Percentiles rank a stretch among this genome's conserved stretches.
phyloP scores from a whole-genome alignment of 345 rosid species.

The Linum tenue region DNA sequence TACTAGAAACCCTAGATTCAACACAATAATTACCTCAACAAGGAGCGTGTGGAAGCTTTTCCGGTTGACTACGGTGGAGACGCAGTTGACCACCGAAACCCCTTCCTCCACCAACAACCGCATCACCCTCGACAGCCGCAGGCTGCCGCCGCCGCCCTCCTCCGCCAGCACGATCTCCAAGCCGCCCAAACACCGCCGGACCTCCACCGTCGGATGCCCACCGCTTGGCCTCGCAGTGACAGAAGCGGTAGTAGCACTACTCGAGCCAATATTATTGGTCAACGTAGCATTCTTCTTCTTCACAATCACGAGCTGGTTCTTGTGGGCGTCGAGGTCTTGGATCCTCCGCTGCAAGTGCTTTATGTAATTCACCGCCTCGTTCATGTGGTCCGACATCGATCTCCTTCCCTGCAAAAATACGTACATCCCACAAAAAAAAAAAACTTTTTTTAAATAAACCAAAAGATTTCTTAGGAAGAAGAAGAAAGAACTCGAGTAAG shows the following conservation, averaged over 20 bases:
- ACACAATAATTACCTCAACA: slow-evolving; percentile 33
- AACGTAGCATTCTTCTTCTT: slow-evolving; percentile 35
- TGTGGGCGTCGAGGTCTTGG: slow-evolving; percentile 23
- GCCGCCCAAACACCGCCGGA: slow-evolving; percentile 33
- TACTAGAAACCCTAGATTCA: not conserved
- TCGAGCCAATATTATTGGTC: slow-evolving; percentile 13
- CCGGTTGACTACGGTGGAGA: slow-evolving; percentile 41
- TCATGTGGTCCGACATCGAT: slow-evolving; percentile 65
- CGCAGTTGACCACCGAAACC: slow-evolving; percentile 36
- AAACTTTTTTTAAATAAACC: slow-evolving; percentile 2
- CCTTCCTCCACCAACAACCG: slow-evolving; percentile 40
- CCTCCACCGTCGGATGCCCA: slow-evolving; percentile 15
- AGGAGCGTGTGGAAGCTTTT: slow-evolving; percentile 39
- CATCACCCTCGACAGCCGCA: slow-evolving; percentile 41
- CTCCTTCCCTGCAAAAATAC: slow-evolving; percentile 59
- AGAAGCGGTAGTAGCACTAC: slow-evolving; percentile 3
- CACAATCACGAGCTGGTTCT: too few relatives aligned
- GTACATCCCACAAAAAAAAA: slow-evolving; percentile 13
- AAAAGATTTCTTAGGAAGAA: too few relatives aligned
- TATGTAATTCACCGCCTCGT: slow-evolving; percentile 62
- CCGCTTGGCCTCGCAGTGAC: not conserved
- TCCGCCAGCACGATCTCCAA: slow-evolving; percentile 39
- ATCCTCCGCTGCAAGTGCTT: slow-evolving; percentile 34
- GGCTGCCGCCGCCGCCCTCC: slow-evolving; percentile 21
- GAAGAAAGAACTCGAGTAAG: not conserved